Base-by-base conservation (phyloP, 768 basidiomycete species). In the Podaxis sp. region DNA sequence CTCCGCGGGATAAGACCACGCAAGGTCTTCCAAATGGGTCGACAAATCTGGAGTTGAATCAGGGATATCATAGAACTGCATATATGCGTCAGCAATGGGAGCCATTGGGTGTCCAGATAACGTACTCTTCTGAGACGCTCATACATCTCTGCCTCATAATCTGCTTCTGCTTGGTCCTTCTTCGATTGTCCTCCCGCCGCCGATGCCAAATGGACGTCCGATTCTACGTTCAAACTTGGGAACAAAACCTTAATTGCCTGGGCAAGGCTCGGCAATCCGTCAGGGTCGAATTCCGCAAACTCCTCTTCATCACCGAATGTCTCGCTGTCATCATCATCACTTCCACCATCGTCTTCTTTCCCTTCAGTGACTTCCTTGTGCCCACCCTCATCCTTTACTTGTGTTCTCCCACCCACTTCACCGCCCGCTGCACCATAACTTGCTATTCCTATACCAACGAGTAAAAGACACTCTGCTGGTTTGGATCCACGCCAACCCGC, bases 1-100 rank as follows among this genome's bases (percentile, higher is more conserved):
- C 66, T 93, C 90, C 1, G 88, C 86, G 32, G 92, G 90, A 69
- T 87, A 93, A 65, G 85, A 83, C 84, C 87, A 88, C 1, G 90
- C 89, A 3, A 90, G 75, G 64, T 86, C 81, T 68, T 91, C 89
- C 84, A 93, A 85, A 65, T 93, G 90, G 1, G 87, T 89, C 2
- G 88, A 82, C 23, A 93, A 77, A 69, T 93, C 90, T 0, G 87
- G 87, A 0, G 88, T 88, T 16, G 84, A 79, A 5, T 77, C 72
- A 7, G 90, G 89, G 53, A 93, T 83, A 55, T 88, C 86, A 63
- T 89, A 86, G 71, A 94, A 93, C 91, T 93, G 50, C 59, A 50
- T 35, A 63, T 62, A 18, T 59, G 38, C 18, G 18, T 37, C n/a
- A 51, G 21, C 35, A 55, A 36, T 13, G 56, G 55, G 25, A 35